These are phyloP conservation scores for Diplodia sapinea DNA, from an alignment of 2,329 filamentous ascomycete genomes.

Conservation along the genomic window DNA sequence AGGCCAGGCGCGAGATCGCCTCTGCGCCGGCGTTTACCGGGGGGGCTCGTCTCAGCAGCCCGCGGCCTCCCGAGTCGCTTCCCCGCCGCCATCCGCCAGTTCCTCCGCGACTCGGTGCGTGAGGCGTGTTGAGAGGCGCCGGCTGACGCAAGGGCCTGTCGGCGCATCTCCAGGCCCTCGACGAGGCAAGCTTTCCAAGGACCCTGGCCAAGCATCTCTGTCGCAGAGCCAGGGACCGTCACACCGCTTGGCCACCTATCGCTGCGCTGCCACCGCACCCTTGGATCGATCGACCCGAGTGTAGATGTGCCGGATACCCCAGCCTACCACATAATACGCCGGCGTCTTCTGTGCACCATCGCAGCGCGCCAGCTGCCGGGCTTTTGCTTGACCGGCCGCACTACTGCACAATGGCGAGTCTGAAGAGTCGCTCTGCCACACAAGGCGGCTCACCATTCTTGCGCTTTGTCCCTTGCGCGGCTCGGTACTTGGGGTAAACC, in stretches of 20 bases:
- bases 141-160: conserved; percentile 24
- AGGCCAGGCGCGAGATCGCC: conserved; percentile 16
- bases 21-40: conserved; percentile 2
- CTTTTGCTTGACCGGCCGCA: conserved; percentile 2
- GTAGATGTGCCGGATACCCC: neutral
- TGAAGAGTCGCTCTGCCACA: neutral
- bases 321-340: neutral
- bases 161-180: conserved; percentile 14
- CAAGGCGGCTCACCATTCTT: neutral
- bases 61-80: conserved; percentile 2
- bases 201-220: conserved; percentile 17
- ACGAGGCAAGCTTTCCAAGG: conserved; percentile 24
- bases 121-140: conserved; percentile 12
- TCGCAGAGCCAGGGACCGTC: conserved; percentile 26
- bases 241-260: conserved; percentile 27
- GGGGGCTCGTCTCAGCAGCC: conserved; percentile 11
- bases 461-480: neutral
- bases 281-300: neutral
- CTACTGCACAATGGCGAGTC: neutral
- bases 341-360: neutral
- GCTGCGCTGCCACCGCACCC: conserved; percentile 26
- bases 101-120: neutral
- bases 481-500: neutral
- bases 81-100: conserved; percentile 23
- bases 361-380: conserved; percentile 3